phyloP scores from a whole-genome alignment of 139 green algal species.

The Yamagishiella unicocca region DNA sequence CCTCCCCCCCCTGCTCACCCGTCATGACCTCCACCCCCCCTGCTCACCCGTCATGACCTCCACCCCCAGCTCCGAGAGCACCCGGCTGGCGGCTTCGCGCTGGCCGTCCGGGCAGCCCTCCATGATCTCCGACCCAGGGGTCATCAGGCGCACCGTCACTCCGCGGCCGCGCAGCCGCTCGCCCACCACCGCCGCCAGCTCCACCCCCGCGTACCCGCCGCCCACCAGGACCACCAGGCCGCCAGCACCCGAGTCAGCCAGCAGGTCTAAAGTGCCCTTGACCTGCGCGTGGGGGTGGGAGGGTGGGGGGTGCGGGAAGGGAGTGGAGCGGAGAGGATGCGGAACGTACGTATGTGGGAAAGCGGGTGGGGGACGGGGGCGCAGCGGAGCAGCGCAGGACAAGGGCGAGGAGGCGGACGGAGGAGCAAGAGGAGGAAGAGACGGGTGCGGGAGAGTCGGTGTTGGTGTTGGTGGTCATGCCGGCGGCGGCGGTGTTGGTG shows the following conservation, averaged over 20 bases:
- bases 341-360: no score
- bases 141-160: conserved; percentile 78
- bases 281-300: not conserved
- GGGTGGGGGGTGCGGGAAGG: not conserved
- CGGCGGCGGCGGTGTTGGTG: no score
- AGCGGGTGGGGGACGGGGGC: not conserved
- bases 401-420: not conserved
- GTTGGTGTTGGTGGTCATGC: no score
- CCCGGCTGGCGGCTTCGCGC: conserved; percentile 70
- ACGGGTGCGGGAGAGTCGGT: not conserved
- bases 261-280: conserved; percentile 52
- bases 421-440: not conserved
- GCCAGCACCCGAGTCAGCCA: conserved; percentile 49
- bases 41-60: conserved; percentile 66
- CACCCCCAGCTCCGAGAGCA: conserved; percentile 73
- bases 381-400: no score
- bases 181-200: conserved; percentile 85
- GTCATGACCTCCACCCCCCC: not conserved
- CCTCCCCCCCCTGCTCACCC: not conserved
- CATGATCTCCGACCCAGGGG: conserved; percentile 80
- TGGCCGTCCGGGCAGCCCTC: conserved; percentile 73
- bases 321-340: no score
- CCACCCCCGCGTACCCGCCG: conserved; percentile 89
- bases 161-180: conserved; percentile 69
- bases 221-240: conserved; percentile 85